A percentile compares a stretch with the other conserved stretches of the same genome.
Evolutionary conservation across 2,329 filamentous ascomycete species (phyloP).

Genomic region (Gnomoniopsis sp.): DNA sequence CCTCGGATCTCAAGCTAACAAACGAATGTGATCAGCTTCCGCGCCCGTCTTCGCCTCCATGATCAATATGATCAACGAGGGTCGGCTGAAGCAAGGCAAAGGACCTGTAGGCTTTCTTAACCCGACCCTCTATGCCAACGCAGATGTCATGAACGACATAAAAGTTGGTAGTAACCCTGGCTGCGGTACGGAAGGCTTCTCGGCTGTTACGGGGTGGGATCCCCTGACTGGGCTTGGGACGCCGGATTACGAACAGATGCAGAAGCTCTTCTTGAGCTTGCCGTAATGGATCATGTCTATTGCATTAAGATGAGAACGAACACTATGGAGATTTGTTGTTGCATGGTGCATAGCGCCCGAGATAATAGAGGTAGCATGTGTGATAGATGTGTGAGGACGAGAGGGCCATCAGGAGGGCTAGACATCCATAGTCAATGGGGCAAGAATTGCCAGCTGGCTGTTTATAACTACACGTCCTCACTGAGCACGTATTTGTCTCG

Average conservation of each 20-base stretch:
- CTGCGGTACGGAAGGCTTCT: slow-evolving; percentile 3
- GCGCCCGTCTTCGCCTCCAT: slow-evolving; percentile 33
- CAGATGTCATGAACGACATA: slow-evolving; percentile 14
- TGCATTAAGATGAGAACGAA: not conserved
- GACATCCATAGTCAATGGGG: not conserved
- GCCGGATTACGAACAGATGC: not conserved
- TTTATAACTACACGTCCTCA: not conserved
- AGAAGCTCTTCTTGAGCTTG: slow-evolving; percentile 3
- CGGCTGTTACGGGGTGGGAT: slow-evolving; percentile 5
- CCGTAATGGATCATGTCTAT: not conserved
- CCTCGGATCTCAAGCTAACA: not conserved
- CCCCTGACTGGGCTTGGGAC: slow-evolving; percentile 6
- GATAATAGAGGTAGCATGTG: no score
- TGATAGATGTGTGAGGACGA: no score
- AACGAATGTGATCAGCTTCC: slow-evolving; percentile 20
- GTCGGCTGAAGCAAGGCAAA: slow-evolving; percentile 31
- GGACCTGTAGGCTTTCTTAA: slow-evolving; percentile 36
- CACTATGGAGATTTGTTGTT: not conserved
- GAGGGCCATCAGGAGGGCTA: not conserved
- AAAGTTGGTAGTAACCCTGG: not conserved
- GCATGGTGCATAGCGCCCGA: no score
- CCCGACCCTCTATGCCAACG: slow-evolving; percentile 26
- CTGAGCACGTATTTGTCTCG: not conserved
- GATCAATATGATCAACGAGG: slow-evolving; percentile 34
- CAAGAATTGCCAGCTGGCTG: not conserved